phyloP scores from a whole-genome alignment of 1,284 basidiomycete genomes.

The Tilletiaria anomala region DNA sequence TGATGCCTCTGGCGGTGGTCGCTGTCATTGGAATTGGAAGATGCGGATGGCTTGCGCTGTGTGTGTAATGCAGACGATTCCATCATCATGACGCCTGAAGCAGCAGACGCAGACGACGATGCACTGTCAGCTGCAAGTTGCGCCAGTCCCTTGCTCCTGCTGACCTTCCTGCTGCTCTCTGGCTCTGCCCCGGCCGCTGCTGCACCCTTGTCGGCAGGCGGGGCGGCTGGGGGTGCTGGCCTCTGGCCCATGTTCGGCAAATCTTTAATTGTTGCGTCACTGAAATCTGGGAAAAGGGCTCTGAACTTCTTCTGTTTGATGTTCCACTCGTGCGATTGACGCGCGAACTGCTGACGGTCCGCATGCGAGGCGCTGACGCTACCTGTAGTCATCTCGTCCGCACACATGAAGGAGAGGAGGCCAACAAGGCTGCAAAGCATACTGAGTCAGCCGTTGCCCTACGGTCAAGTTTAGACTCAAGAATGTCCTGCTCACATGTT shows the following conservation, averaged over 20 bases:
- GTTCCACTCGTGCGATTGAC: slow-evolving; percentile 72
- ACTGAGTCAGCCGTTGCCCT: slow-evolving; percentile 3
- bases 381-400: slow-evolving; percentile 90
- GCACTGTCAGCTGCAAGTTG: background rate
- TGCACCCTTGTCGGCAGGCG: background rate
- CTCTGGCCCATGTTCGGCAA: slow-evolving; percentile 36
- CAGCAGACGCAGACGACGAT: background rate
- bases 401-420: slow-evolving; percentile 83
- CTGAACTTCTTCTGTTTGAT: slow-evolving; percentile 58
- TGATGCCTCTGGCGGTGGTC: background rate
- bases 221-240: background rate
- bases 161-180: slow-evolving; percentile 2
- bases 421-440: slow-evolving; percentile 56
- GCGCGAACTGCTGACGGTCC: slow-evolving; percentile 63
- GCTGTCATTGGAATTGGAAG: background rate
- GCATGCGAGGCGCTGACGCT: slow-evolving; percentile 65
- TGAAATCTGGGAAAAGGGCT: slow-evolving; percentile 33
- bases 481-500: slow-evolving; percentile 51
- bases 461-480: slow-evolving; percentile 4
- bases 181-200: background rate
- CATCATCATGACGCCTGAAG: background rate
- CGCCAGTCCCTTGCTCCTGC: background rate
- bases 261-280: slow-evolving; percentile 9
- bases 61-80: background rate
- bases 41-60: background rate